phyloP scores from a whole-genome alignment of 1,139 yeast species.

The Tardiomyces depauwii region DNA sequence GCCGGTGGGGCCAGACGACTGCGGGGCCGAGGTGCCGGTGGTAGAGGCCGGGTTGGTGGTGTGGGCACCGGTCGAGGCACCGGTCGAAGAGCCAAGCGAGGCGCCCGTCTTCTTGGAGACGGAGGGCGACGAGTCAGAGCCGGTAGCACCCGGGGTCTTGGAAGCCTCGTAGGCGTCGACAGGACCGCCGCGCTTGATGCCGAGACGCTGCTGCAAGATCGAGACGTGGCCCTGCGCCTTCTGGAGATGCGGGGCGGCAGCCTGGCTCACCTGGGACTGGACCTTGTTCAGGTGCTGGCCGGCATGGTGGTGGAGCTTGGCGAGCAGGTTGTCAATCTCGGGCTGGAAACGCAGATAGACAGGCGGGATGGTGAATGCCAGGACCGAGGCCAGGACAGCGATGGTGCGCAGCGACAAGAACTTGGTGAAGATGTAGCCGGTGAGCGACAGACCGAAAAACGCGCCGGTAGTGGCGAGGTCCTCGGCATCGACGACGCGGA shows the following conservation, averaged over 20 bases:
- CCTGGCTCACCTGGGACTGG: conserved; percentile 28
- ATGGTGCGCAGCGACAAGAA: conserved; percentile 67
- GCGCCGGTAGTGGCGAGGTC: conserved; percentile 58
- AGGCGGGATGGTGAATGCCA: conserved; percentile 66
- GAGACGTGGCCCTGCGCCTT: conserved; percentile 25
- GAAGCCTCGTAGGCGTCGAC: not conserved
- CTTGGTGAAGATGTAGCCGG: conserved; percentile 63
- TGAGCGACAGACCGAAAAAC: conserved; percentile 56
- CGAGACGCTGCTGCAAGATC: conserved; percentile 9
- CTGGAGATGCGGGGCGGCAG: conserved; percentile 34
- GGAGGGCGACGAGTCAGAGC: conserved; percentile 9
- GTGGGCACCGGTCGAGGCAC: not conserved
- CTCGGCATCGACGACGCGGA: conserved; percentile 54
- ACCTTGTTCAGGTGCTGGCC: conserved; percentile 44
- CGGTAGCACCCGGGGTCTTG: conserved; percentile 7
- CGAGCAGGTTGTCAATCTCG: conserved; percentile 68
- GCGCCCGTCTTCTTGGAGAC: conserved; percentile 7
- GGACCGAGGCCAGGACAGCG: conserved; percentile 43
- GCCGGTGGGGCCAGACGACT: not conserved
- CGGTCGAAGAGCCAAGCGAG: conserved; percentile 3
- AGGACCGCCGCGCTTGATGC: conserved; percentile 9
- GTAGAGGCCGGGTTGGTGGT: not conserved
- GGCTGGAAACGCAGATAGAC: conserved; percentile 63
- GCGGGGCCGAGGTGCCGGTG: not conserved
- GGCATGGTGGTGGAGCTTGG: conserved; percentile 43